A percentile compares a stretch with the other conserved stretches of the same genome.
These are phyloP conservation scores for Turritis glabra DNA, from an alignment of 345 rosid genomes.

Conservation along the genomic window DNA sequence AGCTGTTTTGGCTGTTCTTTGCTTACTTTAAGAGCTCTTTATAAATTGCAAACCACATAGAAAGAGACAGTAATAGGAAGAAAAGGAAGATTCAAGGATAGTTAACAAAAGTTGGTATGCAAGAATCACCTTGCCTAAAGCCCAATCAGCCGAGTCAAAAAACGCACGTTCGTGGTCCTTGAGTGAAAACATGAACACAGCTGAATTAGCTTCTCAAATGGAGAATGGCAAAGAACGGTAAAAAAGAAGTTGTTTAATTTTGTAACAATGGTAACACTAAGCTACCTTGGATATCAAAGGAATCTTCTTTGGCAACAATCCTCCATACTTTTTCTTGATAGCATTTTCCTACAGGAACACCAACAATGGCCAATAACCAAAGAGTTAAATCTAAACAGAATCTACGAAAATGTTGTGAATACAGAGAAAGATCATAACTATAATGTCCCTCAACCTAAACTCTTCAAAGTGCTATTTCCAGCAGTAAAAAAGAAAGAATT, in stretches of 20 bases:
- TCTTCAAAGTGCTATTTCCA: neutral
- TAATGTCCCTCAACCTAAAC: neutral
- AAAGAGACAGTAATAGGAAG: neutral
- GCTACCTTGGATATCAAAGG: conserved; percentile 78
- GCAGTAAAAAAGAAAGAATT: neutral
- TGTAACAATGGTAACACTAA: neutral
- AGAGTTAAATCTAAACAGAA: neutral
- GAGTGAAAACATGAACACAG: conserved; percentile 13
- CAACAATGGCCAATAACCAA: neutral
- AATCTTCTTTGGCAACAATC: conserved; percentile 64
- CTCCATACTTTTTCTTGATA: conserved; percentile 75
- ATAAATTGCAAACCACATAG: neutral
- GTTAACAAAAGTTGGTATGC: neutral
- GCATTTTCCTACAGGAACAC: conserved; percentile 54
- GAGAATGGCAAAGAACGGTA: neutral
- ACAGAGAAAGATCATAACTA: neutral
- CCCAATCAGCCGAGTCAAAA: conserved; percentile 97
- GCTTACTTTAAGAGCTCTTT: neutral
- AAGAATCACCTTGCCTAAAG: conserved; percentile 67
- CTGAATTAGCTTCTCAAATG: conserved; percentile 8
- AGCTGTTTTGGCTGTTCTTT: neutral
- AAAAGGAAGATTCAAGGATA: neutral
- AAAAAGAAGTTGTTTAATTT: neutral
- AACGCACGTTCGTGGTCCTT: conserved; percentile 90
- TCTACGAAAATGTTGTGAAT: neutral